Conservation (phyloP, 768 basidiomycete genomes). For the Suillus subaureus region DNA sequence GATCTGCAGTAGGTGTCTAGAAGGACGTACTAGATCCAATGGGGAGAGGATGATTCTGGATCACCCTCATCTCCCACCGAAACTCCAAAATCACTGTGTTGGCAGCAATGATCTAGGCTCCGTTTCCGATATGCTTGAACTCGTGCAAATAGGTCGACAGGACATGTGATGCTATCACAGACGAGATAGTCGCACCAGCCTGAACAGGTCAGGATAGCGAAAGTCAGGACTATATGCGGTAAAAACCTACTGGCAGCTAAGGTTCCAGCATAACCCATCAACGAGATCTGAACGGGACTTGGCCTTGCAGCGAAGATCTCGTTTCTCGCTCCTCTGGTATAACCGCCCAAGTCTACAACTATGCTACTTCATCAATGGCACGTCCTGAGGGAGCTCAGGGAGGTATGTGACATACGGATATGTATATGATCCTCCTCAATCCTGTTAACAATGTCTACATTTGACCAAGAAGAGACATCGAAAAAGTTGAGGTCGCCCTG, state of each 20-base stretch:
- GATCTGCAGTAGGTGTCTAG: background rate
- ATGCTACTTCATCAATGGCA: slow-evolving; percentile 4
- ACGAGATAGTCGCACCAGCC: slow-evolving; percentile 53
- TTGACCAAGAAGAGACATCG: slow-evolving; percentile 44
- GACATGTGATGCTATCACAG: slow-evolving; percentile 46
- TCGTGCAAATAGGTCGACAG: slow-evolving; percentile 39
- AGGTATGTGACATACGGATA: slow-evolving; percentile 36
- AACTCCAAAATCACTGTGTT: slow-evolving; percentile 26
- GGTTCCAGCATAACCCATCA: slow-evolving; percentile 56
- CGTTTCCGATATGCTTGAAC: slow-evolving; percentile 29
- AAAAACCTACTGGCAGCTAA: slow-evolving; percentile 36
- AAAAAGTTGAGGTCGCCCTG: slow-evolving; percentile 39
- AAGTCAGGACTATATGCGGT: background rate
- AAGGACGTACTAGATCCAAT: slow-evolving; percentile 47
- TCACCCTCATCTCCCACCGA: slow-evolving; percentile 42
- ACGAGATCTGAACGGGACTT: slow-evolving; percentile 49
- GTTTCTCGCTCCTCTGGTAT: slow-evolving; percentile 54
- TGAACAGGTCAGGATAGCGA: slow-evolving; percentile 14
- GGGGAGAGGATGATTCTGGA: slow-evolving; percentile 38
- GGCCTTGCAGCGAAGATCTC: slow-evolving; percentile 54
- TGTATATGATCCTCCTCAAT: slow-evolving; percentile 48
- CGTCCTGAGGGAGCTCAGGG: background rate
- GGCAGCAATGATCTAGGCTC: slow-evolving; percentile 1
- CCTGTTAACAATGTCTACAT: slow-evolving; percentile 37
- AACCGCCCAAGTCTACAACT: slow-evolving; percentile 51